Percentiles rank a stretch among this genome's conserved stretches.
Conservation (phyloP, 768 basidiomycete species). For the Lyophyllum decastes region DNA sequence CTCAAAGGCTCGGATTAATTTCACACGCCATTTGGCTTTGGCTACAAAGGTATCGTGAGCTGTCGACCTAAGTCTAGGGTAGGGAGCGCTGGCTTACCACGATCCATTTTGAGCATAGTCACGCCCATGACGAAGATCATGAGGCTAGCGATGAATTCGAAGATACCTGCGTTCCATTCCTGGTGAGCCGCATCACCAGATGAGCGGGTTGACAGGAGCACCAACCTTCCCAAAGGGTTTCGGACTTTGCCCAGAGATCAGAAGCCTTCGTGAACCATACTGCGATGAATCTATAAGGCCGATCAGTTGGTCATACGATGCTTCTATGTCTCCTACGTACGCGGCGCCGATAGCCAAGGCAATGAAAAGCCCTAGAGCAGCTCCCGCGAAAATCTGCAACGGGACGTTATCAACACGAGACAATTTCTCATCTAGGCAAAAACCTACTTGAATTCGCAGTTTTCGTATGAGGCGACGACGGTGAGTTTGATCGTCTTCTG, state of each 20-base stretch:
- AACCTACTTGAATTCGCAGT: slow-evolving; percentile 63
- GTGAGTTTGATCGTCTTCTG: slow-evolving; percentile 29
- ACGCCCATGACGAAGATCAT: slow-evolving; percentile 95
- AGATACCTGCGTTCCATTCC: slow-evolving; percentile 48
- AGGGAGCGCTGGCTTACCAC: slow-evolving; percentile 36
- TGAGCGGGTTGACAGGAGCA: slow-evolving; percentile 17
- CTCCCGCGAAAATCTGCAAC: slow-evolving; percentile 74
- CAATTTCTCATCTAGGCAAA: not conserved
- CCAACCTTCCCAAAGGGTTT: slow-evolving; percentile 91
- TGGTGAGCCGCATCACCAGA: not conserved
- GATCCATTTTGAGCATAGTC: slow-evolving; percentile 94
- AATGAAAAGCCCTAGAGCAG: slow-evolving; percentile 70
- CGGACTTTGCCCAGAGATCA: slow-evolving; percentile 82
- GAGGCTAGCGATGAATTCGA: slow-evolving; percentile 67
- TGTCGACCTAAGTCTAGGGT: not conserved
- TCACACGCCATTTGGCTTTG: slow-evolving; percentile 92
- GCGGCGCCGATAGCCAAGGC: slow-evolving; percentile 86
- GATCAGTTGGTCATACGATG: not conserved
- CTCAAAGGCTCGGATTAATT: slow-evolving; percentile 79
- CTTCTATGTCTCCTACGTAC: slow-evolving; percentile 26
- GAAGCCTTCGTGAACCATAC: slow-evolving; percentile 92
- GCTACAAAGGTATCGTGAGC: slow-evolving; percentile 37
- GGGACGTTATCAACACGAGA: not conserved
- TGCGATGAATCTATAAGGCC: slow-evolving; percentile 65
- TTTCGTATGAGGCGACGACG: slow-evolving; percentile 57